Conservation (phyloP, 805 yeast genomes). For the Ogataea saltuana region DNA sequence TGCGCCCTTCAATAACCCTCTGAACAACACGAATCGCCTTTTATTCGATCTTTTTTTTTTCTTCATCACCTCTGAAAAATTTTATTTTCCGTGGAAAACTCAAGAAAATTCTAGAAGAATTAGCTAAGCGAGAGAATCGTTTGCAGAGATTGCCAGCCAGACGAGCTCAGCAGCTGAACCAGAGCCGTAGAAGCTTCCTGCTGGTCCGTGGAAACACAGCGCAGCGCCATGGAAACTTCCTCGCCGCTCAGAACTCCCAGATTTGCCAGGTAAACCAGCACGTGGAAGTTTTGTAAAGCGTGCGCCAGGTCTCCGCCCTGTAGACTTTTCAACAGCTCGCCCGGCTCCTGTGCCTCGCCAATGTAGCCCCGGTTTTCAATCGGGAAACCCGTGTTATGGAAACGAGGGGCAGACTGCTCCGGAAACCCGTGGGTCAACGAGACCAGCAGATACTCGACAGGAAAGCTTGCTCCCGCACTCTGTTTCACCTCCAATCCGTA, state of each 20-base stretch:
- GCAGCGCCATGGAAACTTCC: conserved; percentile 46
- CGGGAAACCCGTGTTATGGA: conserved; percentile 56
- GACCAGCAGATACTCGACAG: conserved; percentile 85
- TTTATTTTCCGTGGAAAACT: conserved; percentile 15
- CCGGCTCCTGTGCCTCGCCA: conserved; percentile 72
- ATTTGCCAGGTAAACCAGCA: conserved; percentile 53
- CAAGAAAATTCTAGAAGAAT: conserved; percentile 21
- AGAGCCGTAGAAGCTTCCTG: conserved; percentile 35
- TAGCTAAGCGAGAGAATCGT: conserved; percentile 41
- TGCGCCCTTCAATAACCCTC: not conserved
- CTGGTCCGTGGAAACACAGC: conserved; percentile 24
- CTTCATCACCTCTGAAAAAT: conserved; percentile 14
- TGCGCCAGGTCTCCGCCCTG: conserved; percentile 7
- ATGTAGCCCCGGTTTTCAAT: conserved; percentile 77
- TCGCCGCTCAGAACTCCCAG: conserved; percentile 56
- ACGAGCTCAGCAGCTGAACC: conserved; percentile 45
- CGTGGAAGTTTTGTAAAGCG: conserved; percentile 70
- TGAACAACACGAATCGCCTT: conserved; percentile 7
- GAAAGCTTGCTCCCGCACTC: conserved; percentile 88
- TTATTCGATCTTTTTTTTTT: conserved; percentile 9
- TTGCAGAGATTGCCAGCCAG: conserved; percentile 82
- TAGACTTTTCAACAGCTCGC: conserved; percentile 53
- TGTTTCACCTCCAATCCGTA: conserved; percentile 85
- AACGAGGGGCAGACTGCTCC: conserved; percentile 52
- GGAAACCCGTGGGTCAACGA: conserved; percentile 95